Evolutionary conservation across 805 yeast genomes (phyloP).

Genomic region (Candida tammaniensis): DNA sequence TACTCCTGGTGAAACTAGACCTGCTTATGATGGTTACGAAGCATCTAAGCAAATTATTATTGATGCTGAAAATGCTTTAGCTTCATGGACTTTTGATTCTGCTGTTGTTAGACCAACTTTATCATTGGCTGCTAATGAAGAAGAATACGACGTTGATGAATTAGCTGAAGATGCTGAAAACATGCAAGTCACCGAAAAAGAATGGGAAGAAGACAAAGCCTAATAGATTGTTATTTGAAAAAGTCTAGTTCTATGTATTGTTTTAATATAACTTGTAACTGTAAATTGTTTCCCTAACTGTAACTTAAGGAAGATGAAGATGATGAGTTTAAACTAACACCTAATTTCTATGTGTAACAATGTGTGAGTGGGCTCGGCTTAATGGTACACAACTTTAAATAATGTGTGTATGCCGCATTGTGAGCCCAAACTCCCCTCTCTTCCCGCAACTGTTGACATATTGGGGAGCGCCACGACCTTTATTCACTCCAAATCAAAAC

Average conservation of each 20-base stretch:
- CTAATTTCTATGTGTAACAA: constrained; percentile 24
- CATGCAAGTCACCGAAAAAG: constrained; percentile 54
- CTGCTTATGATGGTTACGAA: constrained; percentile 97
- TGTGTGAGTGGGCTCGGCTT: too few relatives aligned
- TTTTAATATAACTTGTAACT: too few relatives aligned
- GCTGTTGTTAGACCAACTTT: constrained; percentile 94
- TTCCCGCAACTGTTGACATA: too few relatives aligned
- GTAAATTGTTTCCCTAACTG: too few relatives aligned
- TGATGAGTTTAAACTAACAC: constrained; percentile 3
- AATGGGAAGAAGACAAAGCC: too few relatives aligned
- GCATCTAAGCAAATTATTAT: constrained; percentile 97
- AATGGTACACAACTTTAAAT: too few relatives aligned
- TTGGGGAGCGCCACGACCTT: too few relatives aligned
- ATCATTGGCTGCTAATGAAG: constrained; percentile 69
- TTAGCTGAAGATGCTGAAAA: constrained; percentile 41
- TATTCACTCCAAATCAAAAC: too few relatives aligned
- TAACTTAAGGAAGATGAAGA: constrained; percentile 10
- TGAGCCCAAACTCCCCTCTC: too few relatives aligned
- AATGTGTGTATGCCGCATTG: too few relatives aligned
- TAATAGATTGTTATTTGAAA: too few relatives aligned
- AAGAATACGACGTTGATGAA: constrained; percentile 43
- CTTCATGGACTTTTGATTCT: constrained; percentile 93
- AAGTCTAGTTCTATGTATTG: too few relatives aligned
- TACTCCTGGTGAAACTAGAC: constrained; percentile 98
- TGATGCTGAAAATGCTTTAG: constrained; percentile 94